Evolutionary conservation across 768 basidiomycete species (phyloP).

Genomic region (Plicaturopsis crispa): DNA sequence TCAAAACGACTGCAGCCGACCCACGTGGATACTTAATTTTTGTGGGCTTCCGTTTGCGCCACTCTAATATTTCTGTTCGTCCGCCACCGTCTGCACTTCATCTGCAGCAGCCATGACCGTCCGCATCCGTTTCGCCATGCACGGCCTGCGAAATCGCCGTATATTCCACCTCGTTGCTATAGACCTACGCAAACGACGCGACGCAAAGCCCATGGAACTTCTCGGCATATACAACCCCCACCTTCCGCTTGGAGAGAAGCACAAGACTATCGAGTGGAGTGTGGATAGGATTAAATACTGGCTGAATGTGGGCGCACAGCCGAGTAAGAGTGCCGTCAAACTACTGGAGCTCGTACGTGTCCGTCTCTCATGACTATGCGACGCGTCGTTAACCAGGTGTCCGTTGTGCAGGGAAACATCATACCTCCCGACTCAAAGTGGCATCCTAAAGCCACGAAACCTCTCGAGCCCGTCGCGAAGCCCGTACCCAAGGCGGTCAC

Average conservation of each 20-base stretch:
- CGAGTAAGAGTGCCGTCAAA: slow-evolving; percentile 69
- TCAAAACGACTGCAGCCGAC: background rate
- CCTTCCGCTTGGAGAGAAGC: slow-evolving; percentile 35
- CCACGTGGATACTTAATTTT: background rate
- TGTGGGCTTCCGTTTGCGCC: background rate
- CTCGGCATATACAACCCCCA: slow-evolving; percentile 82
- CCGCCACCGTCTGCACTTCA: background rate
- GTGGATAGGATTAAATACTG: slow-evolving; percentile 86
- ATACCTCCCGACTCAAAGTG: slow-evolving; percentile 51
- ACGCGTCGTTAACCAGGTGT: background rate
- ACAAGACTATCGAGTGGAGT: slow-evolving; percentile 86
- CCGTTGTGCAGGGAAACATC: slow-evolving; percentile 56
- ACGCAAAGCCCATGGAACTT: slow-evolving; percentile 83
- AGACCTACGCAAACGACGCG: slow-evolving; percentile 58
- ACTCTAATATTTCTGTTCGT: slow-evolving; percentile 7
- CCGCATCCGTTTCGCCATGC: slow-evolving; percentile 79
- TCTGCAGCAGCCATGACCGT: slow-evolving; percentile 63
- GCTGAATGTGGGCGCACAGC: slow-evolving; percentile 79
- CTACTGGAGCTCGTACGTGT: slow-evolving; percentile 71
- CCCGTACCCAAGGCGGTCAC: no score
- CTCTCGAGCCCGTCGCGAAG: slow-evolving; percentile 3
- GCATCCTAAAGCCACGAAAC: slow-evolving; percentile 29
- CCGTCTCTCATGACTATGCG: slow-evolving; percentile 1
- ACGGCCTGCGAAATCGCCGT: slow-evolving; percentile 66
- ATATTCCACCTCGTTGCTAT: slow-evolving; percentile 85